Percentiles rank a stretch among this genome's conserved stretches.
phyloP scores from a whole-genome alignment of 1,284 basidiomycete genomes.

The Trichosporon inkin region DNA sequence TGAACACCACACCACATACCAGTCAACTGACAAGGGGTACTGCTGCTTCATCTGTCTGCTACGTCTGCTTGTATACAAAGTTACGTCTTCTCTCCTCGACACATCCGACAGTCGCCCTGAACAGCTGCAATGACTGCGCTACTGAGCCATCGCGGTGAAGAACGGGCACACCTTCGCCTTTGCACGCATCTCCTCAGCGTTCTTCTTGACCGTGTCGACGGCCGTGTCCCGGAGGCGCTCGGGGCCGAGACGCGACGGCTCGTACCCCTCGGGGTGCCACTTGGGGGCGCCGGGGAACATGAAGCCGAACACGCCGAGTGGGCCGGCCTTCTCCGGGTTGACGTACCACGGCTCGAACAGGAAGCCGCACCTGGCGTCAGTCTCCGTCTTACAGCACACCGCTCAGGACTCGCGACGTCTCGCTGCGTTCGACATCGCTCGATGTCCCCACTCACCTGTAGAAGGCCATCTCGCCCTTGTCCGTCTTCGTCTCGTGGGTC shows the following conservation, averaged over 20 bases:
- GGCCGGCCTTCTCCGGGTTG: neutral
- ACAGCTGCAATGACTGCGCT: neutral
- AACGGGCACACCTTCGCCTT: constrained; percentile 11
- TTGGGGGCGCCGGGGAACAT: neutral
- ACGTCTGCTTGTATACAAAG: no score
- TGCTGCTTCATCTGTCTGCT: no score
- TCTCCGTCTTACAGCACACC: no score
- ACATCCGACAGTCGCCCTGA: no score
- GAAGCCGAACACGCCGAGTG: constrained; percentile 6
- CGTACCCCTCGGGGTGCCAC: constrained; percentile 16
- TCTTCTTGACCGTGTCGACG: neutral
- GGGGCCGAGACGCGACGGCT: neutral
- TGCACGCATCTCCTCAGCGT: constrained; percentile 4
- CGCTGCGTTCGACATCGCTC: neutral
- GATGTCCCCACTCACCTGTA: no score
- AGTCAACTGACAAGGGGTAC: no score
- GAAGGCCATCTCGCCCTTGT: neutral
- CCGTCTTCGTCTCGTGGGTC: neutral
- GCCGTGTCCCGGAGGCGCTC: constrained; percentile 5
- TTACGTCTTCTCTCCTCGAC: no score
- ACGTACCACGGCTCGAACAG: constrained; percentile 19
- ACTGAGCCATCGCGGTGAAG: constrained; percentile 6
- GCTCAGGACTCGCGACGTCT: no score
- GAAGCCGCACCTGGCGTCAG: neutral
- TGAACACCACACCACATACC: no score